Evolutionary conservation across 441 rosid genomes (phyloP).

Genomic region (Aleurites moluccanus): DNA sequence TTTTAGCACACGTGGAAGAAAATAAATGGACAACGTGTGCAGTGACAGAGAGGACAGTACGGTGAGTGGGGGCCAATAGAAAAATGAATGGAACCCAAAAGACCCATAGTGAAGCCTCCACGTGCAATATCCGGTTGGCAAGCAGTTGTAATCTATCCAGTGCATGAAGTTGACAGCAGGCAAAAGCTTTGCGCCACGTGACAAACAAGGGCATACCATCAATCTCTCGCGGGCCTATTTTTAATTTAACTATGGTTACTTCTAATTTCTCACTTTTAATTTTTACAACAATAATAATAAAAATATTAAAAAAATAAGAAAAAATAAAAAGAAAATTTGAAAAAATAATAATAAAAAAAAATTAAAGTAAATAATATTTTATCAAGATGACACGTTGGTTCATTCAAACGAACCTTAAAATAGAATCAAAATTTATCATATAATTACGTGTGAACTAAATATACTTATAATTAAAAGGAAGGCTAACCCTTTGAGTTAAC

Average conservation of each 20-base stretch:
- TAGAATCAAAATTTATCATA: no score
- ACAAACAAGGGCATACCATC: not conserved
- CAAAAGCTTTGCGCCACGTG: constrained; percentile 17
- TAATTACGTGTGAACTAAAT: no score
- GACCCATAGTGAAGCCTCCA: constrained; percentile 15
- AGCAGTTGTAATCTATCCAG: constrained; percentile 15
- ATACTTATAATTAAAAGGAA: no score
- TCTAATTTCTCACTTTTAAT: no score
- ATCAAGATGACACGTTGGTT: no score
- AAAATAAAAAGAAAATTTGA: no score
- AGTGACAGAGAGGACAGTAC: constrained; percentile 17
- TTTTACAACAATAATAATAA: no score
- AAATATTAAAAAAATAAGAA: no score
- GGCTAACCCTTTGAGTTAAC: no score
- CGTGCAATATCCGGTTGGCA: constrained; percentile 31
- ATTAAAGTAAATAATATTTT: no score
- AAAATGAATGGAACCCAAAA: not conserved
- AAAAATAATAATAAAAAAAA: no score
- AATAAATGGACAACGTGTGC: constrained; percentile 23
- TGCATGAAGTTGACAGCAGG: constrained; percentile 32
- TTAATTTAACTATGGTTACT: not conserved
- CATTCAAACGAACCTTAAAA: no score
- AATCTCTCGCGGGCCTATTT: not conserved
- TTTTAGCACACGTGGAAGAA: constrained; percentile 15
- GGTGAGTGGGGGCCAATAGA: constrained; percentile 14